Evolutionary conservation across 306 rosid genomes (phyloP).

Genomic region (Cucurbita maxima): DNA sequence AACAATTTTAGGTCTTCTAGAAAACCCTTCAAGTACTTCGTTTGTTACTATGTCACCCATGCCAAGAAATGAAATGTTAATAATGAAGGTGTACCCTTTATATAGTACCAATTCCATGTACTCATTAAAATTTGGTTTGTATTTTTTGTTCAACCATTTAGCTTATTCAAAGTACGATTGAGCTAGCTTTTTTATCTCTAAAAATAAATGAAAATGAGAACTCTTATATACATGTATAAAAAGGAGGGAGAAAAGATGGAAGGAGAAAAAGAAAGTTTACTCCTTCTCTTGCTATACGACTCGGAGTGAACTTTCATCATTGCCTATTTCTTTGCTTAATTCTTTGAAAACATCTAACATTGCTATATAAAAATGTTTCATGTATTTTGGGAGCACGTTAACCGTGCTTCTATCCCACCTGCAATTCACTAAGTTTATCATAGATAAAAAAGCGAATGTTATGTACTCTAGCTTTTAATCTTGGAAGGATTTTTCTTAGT

Average conservation of each 20-base stretch:
- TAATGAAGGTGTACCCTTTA: neutral
- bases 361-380: constrained; percentile 2
- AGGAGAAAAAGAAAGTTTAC: neutral
- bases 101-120: constrained; percentile 4
- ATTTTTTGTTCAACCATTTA: constrained; percentile 20
- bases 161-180: constrained; percentile 26
- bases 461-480: constrained; percentile 25
- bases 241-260: neutral
- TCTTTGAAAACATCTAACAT: constrained; percentile 10
- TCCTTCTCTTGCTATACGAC: constrained; percentile 9
- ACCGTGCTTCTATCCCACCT: constrained; percentile 11
- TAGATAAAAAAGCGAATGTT: neutral
- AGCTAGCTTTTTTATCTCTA: constrained; percentile 4
- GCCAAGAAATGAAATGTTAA: neutral
- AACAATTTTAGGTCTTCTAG: neutral
- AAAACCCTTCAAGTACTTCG: constrained; percentile 7
- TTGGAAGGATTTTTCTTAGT: constrained; percentile 14
- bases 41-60: constrained; percentile 12
- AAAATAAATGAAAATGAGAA: too few species aligned
- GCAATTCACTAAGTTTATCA: too few species aligned
- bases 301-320: constrained; percentile 9
- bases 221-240: too few species aligned
- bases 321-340: neutral
- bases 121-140: constrained; percentile 22
- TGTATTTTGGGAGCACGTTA: constrained; percentile 16